Evolutionary conservation across 306 rosid genomes (phyloP).

Genomic region (Oxytropis ochrocephala): DNA sequence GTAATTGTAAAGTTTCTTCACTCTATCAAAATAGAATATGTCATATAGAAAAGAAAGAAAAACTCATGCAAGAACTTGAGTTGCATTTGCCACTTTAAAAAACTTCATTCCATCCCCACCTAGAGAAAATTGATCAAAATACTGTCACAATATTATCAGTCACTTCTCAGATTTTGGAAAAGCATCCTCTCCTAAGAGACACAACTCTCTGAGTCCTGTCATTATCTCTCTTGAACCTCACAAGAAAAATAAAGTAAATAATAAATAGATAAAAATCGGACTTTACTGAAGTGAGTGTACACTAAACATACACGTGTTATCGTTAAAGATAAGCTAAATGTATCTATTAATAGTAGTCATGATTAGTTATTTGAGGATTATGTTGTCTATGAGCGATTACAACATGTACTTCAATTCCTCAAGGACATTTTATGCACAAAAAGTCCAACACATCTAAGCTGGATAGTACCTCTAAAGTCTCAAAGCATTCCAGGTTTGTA

Average conservation of each 20-base stretch:
- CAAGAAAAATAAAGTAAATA: no score
- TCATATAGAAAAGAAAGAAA: no score
- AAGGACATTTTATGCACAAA: slow-evolving; percentile 62
- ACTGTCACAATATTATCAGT: background rate
- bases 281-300: no score
- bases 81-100: slow-evolving; percentile 66
- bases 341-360: no score
- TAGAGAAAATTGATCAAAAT: slow-evolving; percentile 33
- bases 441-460: slow-evolving; percentile 38
- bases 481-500: slow-evolving; percentile 92
- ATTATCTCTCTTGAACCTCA: no score
- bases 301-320: no score
- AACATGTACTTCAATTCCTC: slow-evolving; percentile 93
- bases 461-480: slow-evolving; percentile 59
- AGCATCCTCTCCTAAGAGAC: background rate
- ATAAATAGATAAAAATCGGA: no score
- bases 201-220: no score
- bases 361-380: background rate
- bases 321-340: no score
- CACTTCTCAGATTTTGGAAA: background rate
- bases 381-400: slow-evolving; percentile 9
- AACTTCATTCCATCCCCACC: slow-evolving; percentile 54
- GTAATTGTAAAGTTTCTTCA: no score
- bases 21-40: no score
- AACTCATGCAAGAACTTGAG: no score